Percentiles rank a stretch among this genome's conserved stretches.
Evolutionary conservation across 164 flowering plant genomes (phyloP).

Genomic region (Vitis cinerea): DNA sequence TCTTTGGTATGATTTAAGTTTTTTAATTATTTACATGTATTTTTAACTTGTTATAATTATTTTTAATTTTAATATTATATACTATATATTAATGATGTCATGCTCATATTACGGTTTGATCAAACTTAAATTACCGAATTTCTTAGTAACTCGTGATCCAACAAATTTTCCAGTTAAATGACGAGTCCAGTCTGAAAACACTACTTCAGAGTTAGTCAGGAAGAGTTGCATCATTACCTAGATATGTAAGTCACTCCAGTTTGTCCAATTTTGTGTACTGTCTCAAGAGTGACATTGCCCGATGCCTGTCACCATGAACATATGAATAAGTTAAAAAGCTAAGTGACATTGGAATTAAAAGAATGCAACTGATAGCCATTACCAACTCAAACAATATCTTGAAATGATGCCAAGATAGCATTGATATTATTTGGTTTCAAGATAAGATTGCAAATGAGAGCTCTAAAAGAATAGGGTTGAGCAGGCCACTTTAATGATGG

Average conservation of each 20-base stretch:
- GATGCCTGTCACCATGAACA: slow-evolving; percentile 62
- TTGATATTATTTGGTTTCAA: neutral
- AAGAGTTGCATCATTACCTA: slow-evolving; percentile 44
- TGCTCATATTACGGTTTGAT: too few relatives aligned
- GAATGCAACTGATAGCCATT: neutral
- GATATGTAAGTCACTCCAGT: slow-evolving; percentile 93
- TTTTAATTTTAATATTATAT: too few relatives aligned
- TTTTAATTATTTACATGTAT: too few relatives aligned
- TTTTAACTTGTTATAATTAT: too few relatives aligned
- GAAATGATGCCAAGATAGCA: neutral
- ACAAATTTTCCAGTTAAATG: neutral
- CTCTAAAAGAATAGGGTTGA: neutral
- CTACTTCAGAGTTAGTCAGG: too few relatives aligned
- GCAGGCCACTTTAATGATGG: neutral
- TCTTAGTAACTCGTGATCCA: neutral
- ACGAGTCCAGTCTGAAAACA: too few relatives aligned
- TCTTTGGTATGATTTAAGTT: too few relatives aligned
- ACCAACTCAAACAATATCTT: neutral
- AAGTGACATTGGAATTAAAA: neutral
- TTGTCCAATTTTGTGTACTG: slow-evolving; percentile 86
- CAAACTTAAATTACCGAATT: too few relatives aligned
- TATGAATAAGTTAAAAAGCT: neutral
- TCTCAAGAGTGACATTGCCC: slow-evolving; percentile 87
- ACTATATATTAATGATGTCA: too few relatives aligned
- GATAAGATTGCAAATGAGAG: neutral